Conservation (phyloP, 495 filamentous ascomycete species). For the Annulohypoxylon maeteangense region DNA sequence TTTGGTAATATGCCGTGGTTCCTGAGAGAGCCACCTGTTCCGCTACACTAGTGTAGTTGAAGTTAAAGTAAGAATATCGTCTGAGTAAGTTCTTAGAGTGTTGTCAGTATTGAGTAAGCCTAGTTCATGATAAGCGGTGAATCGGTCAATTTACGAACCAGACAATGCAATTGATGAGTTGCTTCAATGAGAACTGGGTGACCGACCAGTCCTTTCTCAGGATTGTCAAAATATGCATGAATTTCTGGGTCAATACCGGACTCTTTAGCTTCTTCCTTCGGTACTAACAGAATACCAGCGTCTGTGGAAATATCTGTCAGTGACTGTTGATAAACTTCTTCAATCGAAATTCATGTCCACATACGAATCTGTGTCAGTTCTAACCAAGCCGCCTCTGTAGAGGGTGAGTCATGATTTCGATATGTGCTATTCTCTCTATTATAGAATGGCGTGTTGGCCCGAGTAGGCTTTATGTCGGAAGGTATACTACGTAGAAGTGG, state of each 20-base stretch:
- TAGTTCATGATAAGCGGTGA: background rate
- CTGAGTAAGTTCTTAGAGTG: conserved; percentile 22
- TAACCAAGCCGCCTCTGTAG: conserved; percentile 25
- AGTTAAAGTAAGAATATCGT: conserved; percentile 30
- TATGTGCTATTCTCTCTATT: conserved; percentile 28
- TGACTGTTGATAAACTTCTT: background rate
- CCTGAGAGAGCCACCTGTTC: conserved; percentile 21
- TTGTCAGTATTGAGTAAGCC: background rate
- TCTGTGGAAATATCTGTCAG: conserved; percentile 17
- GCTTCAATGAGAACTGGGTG: conserved; percentile 32
- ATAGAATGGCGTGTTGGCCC: conserved; percentile 27
- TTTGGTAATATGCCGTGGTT: conserved; percentile 24
- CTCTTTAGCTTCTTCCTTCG: conserved; percentile 23
- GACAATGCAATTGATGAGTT: conserved; percentile 32
- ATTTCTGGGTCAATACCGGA: conserved; percentile 28
- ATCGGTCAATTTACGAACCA: conserved; percentile 7
- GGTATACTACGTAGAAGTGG: conserved; percentile 16
- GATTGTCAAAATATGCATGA: conserved; percentile 33
- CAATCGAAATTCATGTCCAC: background rate
- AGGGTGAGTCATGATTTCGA: conserved; percentile 27
- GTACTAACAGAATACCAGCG: conserved; percentile 25
- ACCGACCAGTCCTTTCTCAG: conserved; percentile 26
- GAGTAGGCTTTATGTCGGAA: conserved; percentile 3
- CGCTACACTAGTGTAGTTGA: conserved; percentile 30
- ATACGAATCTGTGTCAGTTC: conserved; percentile 27